Base-by-base conservation (phyloP, 1,139 yeast species). In the Diutina mesorugosa region DNA sequence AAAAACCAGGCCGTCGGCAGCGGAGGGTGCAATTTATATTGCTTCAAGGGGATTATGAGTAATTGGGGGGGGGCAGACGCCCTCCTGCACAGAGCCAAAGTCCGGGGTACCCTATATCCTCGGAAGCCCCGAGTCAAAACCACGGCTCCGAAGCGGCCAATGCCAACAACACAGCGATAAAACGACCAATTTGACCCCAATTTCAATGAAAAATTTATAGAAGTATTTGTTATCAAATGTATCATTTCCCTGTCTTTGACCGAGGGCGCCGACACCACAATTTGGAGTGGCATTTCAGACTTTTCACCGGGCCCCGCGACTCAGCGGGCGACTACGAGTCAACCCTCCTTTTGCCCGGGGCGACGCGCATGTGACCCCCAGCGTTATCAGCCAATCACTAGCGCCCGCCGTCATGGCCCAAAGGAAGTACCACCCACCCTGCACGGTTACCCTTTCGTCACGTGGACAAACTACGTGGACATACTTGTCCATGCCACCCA, bases 41-140 rank as follows among this genome's bases (percentile, higher is more conserved):
- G 51, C 51, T 47, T 29, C 7, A 16, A 9, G 47, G 18, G 18
- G 26, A 41, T 14, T 6, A 18, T 45, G 12, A 18, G 21, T 16
- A 16, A 47, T 12, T 16, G 3, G 26, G 50, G 30, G 28, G 28
- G 29, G 35, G 35, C 35, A 32, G 12, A 8, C 41, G 6, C 26
- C 10, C 7, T 14, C 51, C 51, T 28, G 51, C 35, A 47, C 30
- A 28, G 12, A 47, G n/a, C 38, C 51, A 47, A 28, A 47, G 51
- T 47, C 51, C 51, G 51, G 51, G 51, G 51, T 47, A 47, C 35
- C 30, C 41, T 35, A 35, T 47, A 47, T 47, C 51, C 51, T 47
- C 51, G 51, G 51, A 47, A 47, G 16, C 51, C 35, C 51, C 51
- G 51, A 47, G 51, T 47, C 51, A 47, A 47, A 28, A 29, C 12